Evolutionary conservation across 345 rosid species (phyloP).

Genomic region (Moringa oleifera): DNA sequence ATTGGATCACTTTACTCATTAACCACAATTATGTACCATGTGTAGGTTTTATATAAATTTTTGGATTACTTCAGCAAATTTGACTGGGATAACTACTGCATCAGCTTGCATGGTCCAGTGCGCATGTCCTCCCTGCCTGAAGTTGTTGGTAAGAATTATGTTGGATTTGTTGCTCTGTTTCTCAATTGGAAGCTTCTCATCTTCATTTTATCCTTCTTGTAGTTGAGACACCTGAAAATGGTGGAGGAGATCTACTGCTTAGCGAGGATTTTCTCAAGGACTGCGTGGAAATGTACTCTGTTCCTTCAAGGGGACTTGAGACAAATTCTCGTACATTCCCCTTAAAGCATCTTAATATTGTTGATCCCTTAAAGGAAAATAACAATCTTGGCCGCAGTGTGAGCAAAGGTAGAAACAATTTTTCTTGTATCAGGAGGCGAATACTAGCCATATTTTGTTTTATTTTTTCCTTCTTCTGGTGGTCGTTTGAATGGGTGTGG

Average conservation of each 20-base stretch:
- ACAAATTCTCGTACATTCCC: constrained; percentile 49
- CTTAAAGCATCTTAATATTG: constrained; percentile 72
- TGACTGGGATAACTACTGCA: constrained; percentile 90
- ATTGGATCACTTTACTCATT: constrained; percentile 8
- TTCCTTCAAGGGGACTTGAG: constrained; percentile 59
- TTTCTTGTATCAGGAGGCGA: too few relatives aligned
- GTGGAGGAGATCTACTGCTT: constrained; percentile 55
- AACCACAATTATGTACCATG: constrained; percentile 2
- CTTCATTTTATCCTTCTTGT: constrained; percentile 16
- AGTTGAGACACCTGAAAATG: constrained; percentile 54
- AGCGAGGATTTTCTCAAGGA: constrained; percentile 58
- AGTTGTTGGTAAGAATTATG: constrained; percentile 46
- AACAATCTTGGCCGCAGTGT: constrained; percentile 98
- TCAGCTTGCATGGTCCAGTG: constrained; percentile 74
- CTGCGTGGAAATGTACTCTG: constrained; percentile 49
- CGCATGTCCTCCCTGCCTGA: constrained; percentile 61
- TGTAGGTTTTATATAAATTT: constrained; percentile 72
- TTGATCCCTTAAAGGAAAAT: constrained; percentile 75
- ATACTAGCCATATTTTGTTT: too few relatives aligned
- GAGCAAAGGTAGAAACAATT: constrained; percentile 60
- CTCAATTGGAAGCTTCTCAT: not conserved
- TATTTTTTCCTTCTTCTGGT: too few relatives aligned
- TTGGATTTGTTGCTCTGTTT: not conserved
- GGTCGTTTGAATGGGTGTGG: too few relatives aligned
- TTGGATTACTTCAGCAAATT: constrained; percentile 94